phyloP scores from a whole-genome alignment of 805 yeast species.

The Ogataea kodamae region DNA sequence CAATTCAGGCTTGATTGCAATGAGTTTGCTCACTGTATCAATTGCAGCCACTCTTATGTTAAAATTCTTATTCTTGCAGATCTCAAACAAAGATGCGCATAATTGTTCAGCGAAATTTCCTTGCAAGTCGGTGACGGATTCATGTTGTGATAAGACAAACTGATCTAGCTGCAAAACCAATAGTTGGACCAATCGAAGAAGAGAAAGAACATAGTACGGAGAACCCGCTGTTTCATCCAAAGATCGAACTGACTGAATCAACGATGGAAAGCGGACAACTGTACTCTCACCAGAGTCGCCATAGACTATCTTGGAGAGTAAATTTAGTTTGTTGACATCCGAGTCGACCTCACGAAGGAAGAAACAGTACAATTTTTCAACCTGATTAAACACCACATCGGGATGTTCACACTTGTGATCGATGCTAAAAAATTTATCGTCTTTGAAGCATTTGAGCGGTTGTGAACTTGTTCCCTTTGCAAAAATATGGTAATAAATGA shows the following conservation, averaged over 20 bases:
- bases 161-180: conserved; percentile 31
- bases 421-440: conserved; percentile 14
- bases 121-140: conserved; percentile 23
- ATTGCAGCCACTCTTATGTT: conserved; percentile 41
- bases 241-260: conserved; percentile 16
- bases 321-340: conserved; percentile 33
- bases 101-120: conserved; percentile 32
- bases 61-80: conserved; percentile 38
- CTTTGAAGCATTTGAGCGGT: conserved; percentile 19
- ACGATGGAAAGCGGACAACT: conserved; percentile 20
- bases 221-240: conserved; percentile 15
- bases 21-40: conserved; percentile 32
- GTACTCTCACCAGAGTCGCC: conserved; percentile 15
- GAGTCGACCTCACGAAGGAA: conserved; percentile 31
- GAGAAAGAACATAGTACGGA: conserved; percentile 28
- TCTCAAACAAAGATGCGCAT: conserved; percentile 33
- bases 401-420: conserved; percentile 5
- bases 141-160: conserved; percentile 31
- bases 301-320: conserved; percentile 26
- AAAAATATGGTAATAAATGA: conserved; percentile 25
- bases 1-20: conserved; percentile 35
- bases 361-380: conserved; percentile 29
- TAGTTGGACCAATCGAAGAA: conserved; percentile 28
- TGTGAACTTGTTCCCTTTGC: conserved; percentile 14
- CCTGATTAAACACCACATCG: conserved; percentile 24